Evolutionary conservation across 108 stramenopile species (phyloP), one percentile per base, ranked within the genome.

Genomic region (Nitzschia inconspicua): DNA sequence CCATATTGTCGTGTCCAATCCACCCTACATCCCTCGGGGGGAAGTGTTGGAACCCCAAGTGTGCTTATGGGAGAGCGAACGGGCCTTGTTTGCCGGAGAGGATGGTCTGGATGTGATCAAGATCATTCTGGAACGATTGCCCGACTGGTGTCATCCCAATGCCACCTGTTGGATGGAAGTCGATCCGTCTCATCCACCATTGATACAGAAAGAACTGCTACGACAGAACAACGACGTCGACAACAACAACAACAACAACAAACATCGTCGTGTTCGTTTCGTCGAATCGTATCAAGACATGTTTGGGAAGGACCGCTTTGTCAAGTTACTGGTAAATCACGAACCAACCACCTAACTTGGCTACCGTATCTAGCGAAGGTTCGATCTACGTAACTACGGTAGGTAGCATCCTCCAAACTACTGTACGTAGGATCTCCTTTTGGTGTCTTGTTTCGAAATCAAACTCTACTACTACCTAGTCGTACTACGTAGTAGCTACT

Each of bases 1-100:
- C 60, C 93, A 97, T 68, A 60, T 95, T 40, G 78, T 97, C 11
- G 95, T 97, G 23, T 84, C 84, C 70, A 97, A 97, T 68, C 96
- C 96, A 34, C 96, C 96, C 14, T 97, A 97, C 60, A 97, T 97
- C 47, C 96, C 95, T 23, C 47, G 43, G 31, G 16, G 27, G 25
- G 61, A 27, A 6, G 61, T 30, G 18, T 69, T 97, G 28, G 51
- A 77, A 3, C 32, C 50, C 5, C 89, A 89, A 57, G 95, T 97
- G 2, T 26, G 71, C 10, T 53, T 65, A 18, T 93, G 75, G 54
- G 96, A 97, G 63, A 88, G 80, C 61, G 47, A 67, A 14, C 44
- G 50, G 5, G 96, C 96, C n/a, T 60, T 97, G 36, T 87, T 84
- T 52, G 95, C 92, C 26, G 95, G 94, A 42, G 44, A 22, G 0